Base-by-base conservation (phyloP, 495 filamentous ascomycete species). In the Symbiotaphrina buchneri region DNA sequence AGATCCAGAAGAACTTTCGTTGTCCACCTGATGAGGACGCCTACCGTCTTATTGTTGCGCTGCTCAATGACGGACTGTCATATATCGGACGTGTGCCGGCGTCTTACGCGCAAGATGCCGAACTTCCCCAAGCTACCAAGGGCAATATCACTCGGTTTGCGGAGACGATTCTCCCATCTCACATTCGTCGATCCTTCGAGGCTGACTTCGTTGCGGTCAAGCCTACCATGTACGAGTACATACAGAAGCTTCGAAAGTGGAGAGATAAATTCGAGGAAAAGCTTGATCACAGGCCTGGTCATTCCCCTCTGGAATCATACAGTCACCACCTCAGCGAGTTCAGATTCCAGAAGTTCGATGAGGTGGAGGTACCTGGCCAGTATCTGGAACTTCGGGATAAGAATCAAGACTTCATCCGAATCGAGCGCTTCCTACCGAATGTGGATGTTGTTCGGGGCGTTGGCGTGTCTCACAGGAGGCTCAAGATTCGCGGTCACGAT, bases 11-110 rank as follows among this genome's bases (percentile, higher is more conserved):
- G 61, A 74, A 95, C 51, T 95, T 95, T 66, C 95, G 94, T 47
- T 94, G 85, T 44, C 85, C 84, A 18, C 84, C 85, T 0, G 90
- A 99, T 41, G 90, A 99, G 45, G 90, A 99, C 53, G 90, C 90
- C 5, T 95, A 94, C 47, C 69, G 90, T 11, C 61, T 99, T n/a
- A 95, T 99, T 34, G 83, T 93, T 18, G 90, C 90, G 10, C 64
- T 99, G 8, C 64, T 99, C 10, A 95, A 94, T 45, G 90, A 99
- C 50, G 90, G 75, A 2, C 47, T 99, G 36, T 60, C 65, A 21
- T 93, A 90, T 43, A 76, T 94, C 17, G 78, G 80, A 37, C 75
- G 87, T 22, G 73, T 71, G 54, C 87, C 85, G 11, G 59, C 55
- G 22, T 76, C 76, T 2, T 94, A 91, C 46, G 79, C 77, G 7